Percentiles rank a stretch among this genome's conserved stretches.
phyloP scores from a whole-genome alignment of 2,329 filamentous ascomycete species.

The Taxawa tesnikishii region DNA sequence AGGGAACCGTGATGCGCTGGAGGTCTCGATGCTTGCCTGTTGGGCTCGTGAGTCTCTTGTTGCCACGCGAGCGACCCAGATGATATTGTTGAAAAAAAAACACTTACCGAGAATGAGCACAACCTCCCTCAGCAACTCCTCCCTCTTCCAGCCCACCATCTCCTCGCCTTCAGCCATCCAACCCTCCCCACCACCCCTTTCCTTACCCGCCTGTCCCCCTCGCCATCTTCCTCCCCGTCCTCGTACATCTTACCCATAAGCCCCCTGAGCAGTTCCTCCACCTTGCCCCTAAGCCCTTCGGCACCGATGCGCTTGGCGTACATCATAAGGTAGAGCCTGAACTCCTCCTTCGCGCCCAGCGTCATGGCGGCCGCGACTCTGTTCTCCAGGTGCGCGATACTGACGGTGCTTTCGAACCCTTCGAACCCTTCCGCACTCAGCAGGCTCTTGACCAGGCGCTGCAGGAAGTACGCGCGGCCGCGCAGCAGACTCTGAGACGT shows the following conservation, averaged over 20 bases:
- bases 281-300: conserved; percentile 75
- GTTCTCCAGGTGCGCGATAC: conserved; percentile 90
- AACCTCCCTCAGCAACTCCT: conserved; percentile 78
- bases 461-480: conserved; percentile 80
- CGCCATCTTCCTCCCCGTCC: conserved; percentile 36
- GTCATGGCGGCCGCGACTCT: conserved; percentile 80
- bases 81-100: conserved; percentile 4
- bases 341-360: conserved; percentile 79
- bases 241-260: conserved; percentile 63
- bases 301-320: conserved; percentile 92
- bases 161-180: conserved; percentile 58
- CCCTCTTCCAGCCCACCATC: conserved; percentile 83
- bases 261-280: conserved; percentile 79
- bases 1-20: conserved; percentile 88
- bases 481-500: conserved; percentile 87
- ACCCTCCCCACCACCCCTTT: conserved; percentile 26
- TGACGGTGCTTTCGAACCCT: conserved; percentile 79
- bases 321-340: conserved; percentile 91
- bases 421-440: conserved; percentile 86
- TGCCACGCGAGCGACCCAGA: too few relatives aligned
- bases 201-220: conserved; percentile 30
- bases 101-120: conserved; percentile 80
- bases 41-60: conserved; percentile 1
- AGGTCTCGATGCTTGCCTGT: conserved; percentile 92
- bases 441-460: conserved; percentile 80